Evolutionary conservation across 1,139 yeast genomes (phyloP), one percentile per base, ranked within the genome.

Genomic region (Hemisphaericaspora subhashii): DNA sequence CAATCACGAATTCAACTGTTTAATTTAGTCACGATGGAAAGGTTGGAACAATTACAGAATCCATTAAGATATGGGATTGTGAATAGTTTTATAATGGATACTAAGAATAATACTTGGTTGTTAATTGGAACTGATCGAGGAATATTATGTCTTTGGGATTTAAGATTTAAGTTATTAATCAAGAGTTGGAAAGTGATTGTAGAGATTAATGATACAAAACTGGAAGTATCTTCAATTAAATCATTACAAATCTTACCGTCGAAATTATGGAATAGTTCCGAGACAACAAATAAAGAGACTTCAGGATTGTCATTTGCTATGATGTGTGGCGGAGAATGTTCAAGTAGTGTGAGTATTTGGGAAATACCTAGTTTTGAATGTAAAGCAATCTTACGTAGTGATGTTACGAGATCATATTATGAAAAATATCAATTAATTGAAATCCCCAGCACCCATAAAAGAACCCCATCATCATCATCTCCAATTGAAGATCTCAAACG

Each of bases 61-160:
- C 83, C 86, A 2, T 67, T 77, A 1, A 62, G 72, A 3, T 83
- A 81, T 61, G 98, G 98, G 0, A 59, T 76, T 3, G 74, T 83
- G 0, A 75, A 81, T 0, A 62, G 83, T 16, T 76, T 88, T 50
- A 71, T 78, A 1, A 60, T 84, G n/a, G 86, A 83, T 43, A 60
- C 61, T 0, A 46, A 57, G 5, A 26, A 35, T 13, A 60, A 68
- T 64, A 50, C 58, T 6, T 87, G 96, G 90, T 52, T 86, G 3
- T 57, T 88, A 4, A 56, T 84, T 3, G 97, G 96, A 0, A 86
- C 97, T 0, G 66, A 77, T 1, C 74, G 73, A 33, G 98, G 98
- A 1, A 64, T 82, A 1, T 57, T 92, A 23, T 80, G 80, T 45
- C 59, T 92, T 15, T 89, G 96, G 95, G 97, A 90, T 58, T 51